Evolutionary conservation across 2,329 filamentous ascomycete genomes (phyloP).

Genomic region (Fusarium sp.): DNA sequence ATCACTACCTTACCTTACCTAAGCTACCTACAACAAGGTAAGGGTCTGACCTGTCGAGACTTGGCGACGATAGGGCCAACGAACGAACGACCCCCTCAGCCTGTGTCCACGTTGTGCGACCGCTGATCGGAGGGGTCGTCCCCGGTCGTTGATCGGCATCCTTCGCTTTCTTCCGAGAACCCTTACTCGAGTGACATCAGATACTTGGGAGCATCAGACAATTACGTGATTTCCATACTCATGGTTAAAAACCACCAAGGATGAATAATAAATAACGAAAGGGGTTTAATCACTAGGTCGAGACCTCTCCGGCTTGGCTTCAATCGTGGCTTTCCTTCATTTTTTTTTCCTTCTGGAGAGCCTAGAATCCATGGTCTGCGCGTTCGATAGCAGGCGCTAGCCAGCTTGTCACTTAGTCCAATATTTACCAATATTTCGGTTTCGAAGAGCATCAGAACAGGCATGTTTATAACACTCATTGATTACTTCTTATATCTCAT

Average conservation of each 20-base stretch:
- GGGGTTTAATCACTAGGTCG: not conserved
- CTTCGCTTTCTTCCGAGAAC: conserved; percentile 36
- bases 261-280: not conserved
- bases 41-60: not conserved
- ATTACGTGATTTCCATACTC: not conserved
- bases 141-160: conserved; percentile 23
- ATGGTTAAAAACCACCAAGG: not conserved
- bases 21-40: not conserved
- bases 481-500: not conserved
- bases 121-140: conserved; percentile 37
- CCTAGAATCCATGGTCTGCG: conserved; percentile 4
- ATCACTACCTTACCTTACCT: not conserved
- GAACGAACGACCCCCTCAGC: conserved; percentile 6
- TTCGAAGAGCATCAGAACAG: not conserved
- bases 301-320: conserved; percentile 5
- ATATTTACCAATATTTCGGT: conserved; percentile 18
- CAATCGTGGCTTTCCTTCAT: not conserved
- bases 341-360: conserved; percentile 7
- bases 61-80: not conserved
- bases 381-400: conserved; percentile 2
- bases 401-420: conserved; percentile 1
- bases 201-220: not conserved
- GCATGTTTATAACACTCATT: not conserved
- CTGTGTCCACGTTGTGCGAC: conserved; percentile 25
- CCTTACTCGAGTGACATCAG: conserved; percentile 13